These are phyloP conservation scores for Nitzschia palea DNA, from an alignment of 108 stramenopile species.

Conservation along the genomic window DNA sequence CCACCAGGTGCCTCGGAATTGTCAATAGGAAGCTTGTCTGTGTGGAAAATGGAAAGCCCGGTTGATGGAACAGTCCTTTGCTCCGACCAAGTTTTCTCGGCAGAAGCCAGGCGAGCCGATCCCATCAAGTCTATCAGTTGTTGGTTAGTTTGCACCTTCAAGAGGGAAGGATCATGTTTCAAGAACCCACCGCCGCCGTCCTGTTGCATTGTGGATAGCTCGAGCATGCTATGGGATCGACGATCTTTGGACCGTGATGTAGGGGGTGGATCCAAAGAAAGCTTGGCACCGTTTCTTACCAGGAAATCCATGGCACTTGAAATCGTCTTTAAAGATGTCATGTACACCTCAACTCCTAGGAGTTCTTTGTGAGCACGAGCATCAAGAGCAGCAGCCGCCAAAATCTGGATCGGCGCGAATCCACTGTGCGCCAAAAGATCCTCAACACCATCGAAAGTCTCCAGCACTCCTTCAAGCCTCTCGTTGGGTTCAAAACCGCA, in stretches of 20 bases:
- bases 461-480: slow-evolving; percentile 50
- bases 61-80: slow-evolving; percentile 19
- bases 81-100: slow-evolving; percentile 35
- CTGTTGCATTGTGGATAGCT: not conserved
- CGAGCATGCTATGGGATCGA: slow-evolving; percentile 3
- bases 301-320: slow-evolving; percentile 45
- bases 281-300: slow-evolving; percentile 57
- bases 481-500: slow-evolving; percentile 85
- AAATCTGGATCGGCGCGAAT: slow-evolving; percentile 79
- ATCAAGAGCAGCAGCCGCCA: slow-evolving; percentile 50
- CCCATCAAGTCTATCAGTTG: slow-evolving; percentile 55
- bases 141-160: slow-evolving; percentile 52
- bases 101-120: slow-evolving; percentile 34
- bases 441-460: slow-evolving; percentile 27
- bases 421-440: slow-evolving; percentile 53
- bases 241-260: slow-evolving; percentile 38
- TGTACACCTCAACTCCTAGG: slow-evolving; percentile 23
- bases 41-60: slow-evolving; percentile 12
- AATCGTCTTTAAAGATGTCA: slow-evolving; percentile 29
- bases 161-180: slow-evolving; percentile 15
- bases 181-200: not conserved
- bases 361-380: slow-evolving; percentile 17
- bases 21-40: slow-evolving; percentile 31
- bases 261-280: slow-evolving; percentile 59
- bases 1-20: slow-evolving; percentile 71